phyloP scores from a whole-genome alignment of 768 basidiomycete species.

The Lactifluus echinatus region DNA sequence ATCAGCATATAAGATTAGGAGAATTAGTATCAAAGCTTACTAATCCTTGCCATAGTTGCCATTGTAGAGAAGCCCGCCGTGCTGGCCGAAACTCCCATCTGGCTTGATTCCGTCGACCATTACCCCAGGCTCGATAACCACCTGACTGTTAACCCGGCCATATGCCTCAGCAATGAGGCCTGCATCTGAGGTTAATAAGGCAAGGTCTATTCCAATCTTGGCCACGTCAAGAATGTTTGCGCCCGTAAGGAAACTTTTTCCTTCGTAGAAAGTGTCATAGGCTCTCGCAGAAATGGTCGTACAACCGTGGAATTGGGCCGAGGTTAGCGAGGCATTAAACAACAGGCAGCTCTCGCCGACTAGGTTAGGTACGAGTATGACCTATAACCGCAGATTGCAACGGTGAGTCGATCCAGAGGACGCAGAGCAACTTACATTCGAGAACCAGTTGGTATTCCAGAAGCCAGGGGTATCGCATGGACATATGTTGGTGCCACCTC shows the following conservation, averaged over 20 bases:
- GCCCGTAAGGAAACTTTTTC: conserved; percentile 42
- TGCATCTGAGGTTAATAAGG: conserved; percentile 26
- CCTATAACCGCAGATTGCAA: conserved; percentile 1
- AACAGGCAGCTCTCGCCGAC: conserved; percentile 18
- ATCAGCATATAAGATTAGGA: not conserved
- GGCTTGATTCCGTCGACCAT: conserved; percentile 52
- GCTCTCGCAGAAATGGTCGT: conserved; percentile 13
- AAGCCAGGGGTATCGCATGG: conserved; percentile 26
- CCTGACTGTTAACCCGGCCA: conserved; percentile 40
- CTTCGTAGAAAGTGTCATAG: conserved; percentile 18
- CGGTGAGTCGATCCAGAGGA: not conserved
- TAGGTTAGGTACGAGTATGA: conserved; percentile 17
- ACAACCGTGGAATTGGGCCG: conserved; percentile 9
- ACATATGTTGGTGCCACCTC: conserved; percentile 23
- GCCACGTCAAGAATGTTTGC: conserved; percentile 62
- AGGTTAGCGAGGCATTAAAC: conserved; percentile 15
- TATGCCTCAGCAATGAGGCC: conserved; percentile 44
- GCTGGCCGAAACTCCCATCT: conserved; percentile 41
- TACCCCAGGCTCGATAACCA: conserved; percentile 38
- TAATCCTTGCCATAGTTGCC: conserved; percentile 60
- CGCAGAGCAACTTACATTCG: conserved; percentile 10
- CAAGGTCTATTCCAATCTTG: conserved; percentile 26
- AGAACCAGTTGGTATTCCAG: conserved; percentile 21
- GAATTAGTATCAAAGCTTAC: conserved; percentile 24
- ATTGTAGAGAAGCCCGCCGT: conserved; percentile 51